Conservation (phyloP, 805 yeast species). For the Zygotorulaspora chibaensis region DNA sequence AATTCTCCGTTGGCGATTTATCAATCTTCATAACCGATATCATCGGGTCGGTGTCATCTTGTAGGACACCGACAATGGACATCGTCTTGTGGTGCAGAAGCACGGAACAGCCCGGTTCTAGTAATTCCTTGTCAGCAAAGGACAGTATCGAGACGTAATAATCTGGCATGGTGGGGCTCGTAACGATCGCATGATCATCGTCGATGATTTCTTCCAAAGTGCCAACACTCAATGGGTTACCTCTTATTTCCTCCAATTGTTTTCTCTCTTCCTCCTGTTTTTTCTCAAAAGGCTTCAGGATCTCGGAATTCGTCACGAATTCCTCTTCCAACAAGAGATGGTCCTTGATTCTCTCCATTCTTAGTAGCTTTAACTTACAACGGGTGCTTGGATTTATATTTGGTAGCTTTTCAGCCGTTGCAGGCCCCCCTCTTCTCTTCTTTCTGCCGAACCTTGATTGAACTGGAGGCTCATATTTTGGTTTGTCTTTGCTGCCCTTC, state of each 20-base stretch:
- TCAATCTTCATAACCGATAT: conserved; percentile 97
- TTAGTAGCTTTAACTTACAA: conserved; percentile 83
- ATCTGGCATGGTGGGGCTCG: conserved; percentile 94
- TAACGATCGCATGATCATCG: conserved; percentile 98
- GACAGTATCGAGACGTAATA: conserved; percentile 93
- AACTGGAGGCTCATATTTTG: conserved; percentile 98
- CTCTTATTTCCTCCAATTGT: conserved; percentile 91
- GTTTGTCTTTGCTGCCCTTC: conserved; percentile 76
- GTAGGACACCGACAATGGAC: conserved; percentile 94
- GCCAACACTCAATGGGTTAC: conserved; percentile 94
- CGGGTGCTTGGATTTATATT: conserved; percentile 87
- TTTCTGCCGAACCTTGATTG: conserved; percentile 90
- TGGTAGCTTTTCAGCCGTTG: conserved; percentile 77
- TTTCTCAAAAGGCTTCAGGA: conserved; percentile 92
- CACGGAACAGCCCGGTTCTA: conserved; percentile 97
- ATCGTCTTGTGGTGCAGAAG: conserved; percentile 93
- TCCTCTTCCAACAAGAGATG: conserved; percentile 93
- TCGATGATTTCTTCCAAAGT: conserved; percentile 95
- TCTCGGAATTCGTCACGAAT: conserved; percentile 91
- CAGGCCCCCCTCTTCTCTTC: conserved; percentile 86
- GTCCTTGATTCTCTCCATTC: conserved; percentile 94
- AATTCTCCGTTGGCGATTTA: conserved; percentile 94
- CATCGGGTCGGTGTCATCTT: conserved; percentile 97
- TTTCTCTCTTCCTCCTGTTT: conserved; percentile 94
- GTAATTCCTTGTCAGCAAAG: conserved; percentile 91